These are phyloP conservation scores for Sugiyamaella grinbergsii DNA, from an alignment of 1,139 yeast genomes.

Conservation along the genomic window DNA sequence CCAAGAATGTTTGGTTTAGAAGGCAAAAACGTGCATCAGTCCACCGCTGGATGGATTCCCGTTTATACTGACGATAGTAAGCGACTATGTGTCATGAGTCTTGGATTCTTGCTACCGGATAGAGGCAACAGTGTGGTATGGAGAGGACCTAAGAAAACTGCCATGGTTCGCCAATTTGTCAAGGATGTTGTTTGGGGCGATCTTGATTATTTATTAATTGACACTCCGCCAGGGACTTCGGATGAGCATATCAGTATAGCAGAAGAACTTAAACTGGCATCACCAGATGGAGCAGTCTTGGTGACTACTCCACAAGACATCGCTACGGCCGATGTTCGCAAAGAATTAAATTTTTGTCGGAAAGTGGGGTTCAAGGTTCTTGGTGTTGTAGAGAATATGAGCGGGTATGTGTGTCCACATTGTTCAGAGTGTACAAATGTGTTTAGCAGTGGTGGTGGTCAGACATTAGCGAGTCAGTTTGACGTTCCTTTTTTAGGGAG, in stretches of 20 bases:
- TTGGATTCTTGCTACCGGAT: conserved; percentile 84
- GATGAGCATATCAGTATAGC: conserved; percentile 98
- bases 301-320: conserved; percentile 98
- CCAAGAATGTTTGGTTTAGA: conserved; percentile 98
- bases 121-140: conserved; percentile 93
- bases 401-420: conserved; percentile 93
- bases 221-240: conserved; percentile 98
- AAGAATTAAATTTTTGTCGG: conserved; percentile 88
- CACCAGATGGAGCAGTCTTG: conserved; percentile 88
- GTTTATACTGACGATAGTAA: conserved; percentile 52
- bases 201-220: conserved; percentile 79
- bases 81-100: conserved; percentile 65
- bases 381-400: conserved; percentile 95
- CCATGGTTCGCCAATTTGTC: conserved; percentile 93
- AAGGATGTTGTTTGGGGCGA: conserved; percentile 91
- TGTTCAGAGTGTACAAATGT: conserved; percentile 87
- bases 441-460: conserved; percentile 94
- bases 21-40: conserved; percentile 73
- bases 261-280: conserved; percentile 73
- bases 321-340: conserved; percentile 88
- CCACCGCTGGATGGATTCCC: conserved; percentile 89
- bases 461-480: conserved; percentile 60
- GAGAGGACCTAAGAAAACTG: conserved; percentile 98
- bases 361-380: conserved; percentile 79
- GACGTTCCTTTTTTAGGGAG: conserved; percentile 74